Base-by-base conservation (phyloP, 257 asterid species). In the Gynochthodes officinalis region DNA sequence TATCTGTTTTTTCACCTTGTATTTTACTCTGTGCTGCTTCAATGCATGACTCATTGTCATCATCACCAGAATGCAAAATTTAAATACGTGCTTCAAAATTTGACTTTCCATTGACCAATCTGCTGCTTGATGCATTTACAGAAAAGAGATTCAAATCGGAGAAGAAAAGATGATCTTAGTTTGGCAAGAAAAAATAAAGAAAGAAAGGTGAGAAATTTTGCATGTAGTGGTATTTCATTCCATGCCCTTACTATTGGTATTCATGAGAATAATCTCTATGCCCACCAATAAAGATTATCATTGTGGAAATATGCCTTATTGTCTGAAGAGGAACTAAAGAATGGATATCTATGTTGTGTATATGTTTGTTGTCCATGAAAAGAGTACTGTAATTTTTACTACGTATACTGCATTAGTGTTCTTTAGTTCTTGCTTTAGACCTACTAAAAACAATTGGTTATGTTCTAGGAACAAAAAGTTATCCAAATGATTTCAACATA, bases 101-200 rank as follows among this genome's bases (percentile, higher is more conserved):
- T 49, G 61, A 61, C 16, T 55, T 50, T 19, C 30, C 21, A 33
- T 49, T n/a, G n/a, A 19, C 32, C 16, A 18, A 54, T 68, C 44
- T 61, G 46, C 63, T 80, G 48, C 57, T n/a, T 58, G 64, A 28
- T 63, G 28, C 57, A 28, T 25, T 61, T 84, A 79, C 86, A 91
- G 97, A 91, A 84, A 91, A 91, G 87, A 63, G 98, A 93, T 76
- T 80, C 76, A 59, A 83, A 77, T 88, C 88, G 81, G 90, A 89
- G 92, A 80, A 85, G 89, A 82, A 91, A 94, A 78, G 97, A 91
- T 33, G 97, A 94, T 61, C 66, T 84, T 64, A 86, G 62, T 70
- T 73, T 69, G 55, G n/a, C 85, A 66, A 84, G 93, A 85, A 94
- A 84, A 85, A 79, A 39, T 53, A 94, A 88, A 82, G 98, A 94